phyloP scores from a whole-genome alignment of 1,284 basidiomycete species.

The Mycena citricolor region DNA sequence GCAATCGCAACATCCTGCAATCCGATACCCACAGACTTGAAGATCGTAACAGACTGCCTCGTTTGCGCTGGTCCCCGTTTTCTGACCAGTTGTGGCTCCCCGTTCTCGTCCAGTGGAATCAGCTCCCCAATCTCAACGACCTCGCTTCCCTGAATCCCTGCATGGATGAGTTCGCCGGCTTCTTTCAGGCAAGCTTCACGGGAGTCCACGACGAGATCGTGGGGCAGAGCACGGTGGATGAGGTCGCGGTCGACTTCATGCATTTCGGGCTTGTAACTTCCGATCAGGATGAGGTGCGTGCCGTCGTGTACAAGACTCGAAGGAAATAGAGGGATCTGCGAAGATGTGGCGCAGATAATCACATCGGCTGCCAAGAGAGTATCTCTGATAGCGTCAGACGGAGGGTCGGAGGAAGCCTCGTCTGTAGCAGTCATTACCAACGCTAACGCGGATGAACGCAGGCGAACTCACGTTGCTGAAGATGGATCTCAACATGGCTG shows the following conservation, averaged over 20 bases:
- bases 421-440: slow-evolving; percentile 2
- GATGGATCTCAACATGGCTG: slow-evolving; percentile 37
- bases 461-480: slow-evolving; percentile 4
- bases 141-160: slow-evolving; percentile 37
- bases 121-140: slow-evolving; percentile 66
- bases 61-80: slow-evolving; percentile 25
- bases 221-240: slow-evolving; percentile 40
- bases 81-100: slow-evolving; percentile 31
- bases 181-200: slow-evolving; percentile 65
- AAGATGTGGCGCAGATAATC: slow-evolving; percentile 78
- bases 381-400: neutral
- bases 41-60: slow-evolving; percentile 55
- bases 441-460: too few species aligned
- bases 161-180: slow-evolving; percentile 75
- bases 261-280: slow-evolving; percentile 84
- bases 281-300: slow-evolving; percentile 75
- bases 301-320: slow-evolving; percentile 58
- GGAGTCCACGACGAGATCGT: slow-evolving; percentile 69
- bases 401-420: slow-evolving; percentile 13
- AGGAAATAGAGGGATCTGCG: slow-evolving; percentile 69
- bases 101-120: slow-evolving; percentile 32
- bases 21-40: slow-evolving; percentile 78
- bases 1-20: slow-evolving; percentile 78
- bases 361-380: slow-evolving; percentile 49
- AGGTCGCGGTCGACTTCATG: slow-evolving; percentile 67